A percentile compares a stretch with the other conserved stretches of the same genome.
Conservation (phyloP, 1,284 basidiomycete genomes). For the Waitea zeae region DNA sequence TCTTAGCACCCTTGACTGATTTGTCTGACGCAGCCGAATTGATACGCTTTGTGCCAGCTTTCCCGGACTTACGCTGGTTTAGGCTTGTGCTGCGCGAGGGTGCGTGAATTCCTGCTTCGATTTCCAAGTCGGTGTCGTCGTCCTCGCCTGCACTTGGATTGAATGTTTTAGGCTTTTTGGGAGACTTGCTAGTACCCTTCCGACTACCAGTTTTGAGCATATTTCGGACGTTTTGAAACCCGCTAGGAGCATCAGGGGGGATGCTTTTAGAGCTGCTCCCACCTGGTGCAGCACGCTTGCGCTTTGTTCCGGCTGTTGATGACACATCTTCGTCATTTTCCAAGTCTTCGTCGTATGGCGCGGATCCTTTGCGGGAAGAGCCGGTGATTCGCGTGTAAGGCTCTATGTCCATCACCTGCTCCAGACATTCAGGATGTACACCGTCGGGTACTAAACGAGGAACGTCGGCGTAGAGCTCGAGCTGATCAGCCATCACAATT, state of each 20-base stretch:
- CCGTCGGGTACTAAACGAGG: conserved; percentile 71
- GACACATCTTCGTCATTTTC: conserved; percentile 9
- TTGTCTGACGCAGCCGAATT: too few relatives aligned
- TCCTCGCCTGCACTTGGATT: conserved; percentile 29
- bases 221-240: conserved; percentile 20
- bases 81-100: too few relatives aligned
- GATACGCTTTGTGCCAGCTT: too few relatives aligned
- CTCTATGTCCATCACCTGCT: conserved; percentile 70
- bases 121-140: conserved; percentile 43
- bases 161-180: conserved; percentile 15
- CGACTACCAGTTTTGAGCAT: conserved; percentile 6
- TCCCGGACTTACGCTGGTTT: too few relatives aligned
- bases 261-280: conserved; percentile 50
- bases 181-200: too few relatives aligned
- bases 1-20: too few relatives aligned
- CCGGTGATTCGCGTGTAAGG: conserved; percentile 40
- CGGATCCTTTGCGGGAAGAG: conserved; percentile 11
- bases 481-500: conserved; percentile 71
- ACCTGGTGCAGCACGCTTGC: conserved; percentile 54
- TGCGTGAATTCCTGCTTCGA: conserved; percentile 31
- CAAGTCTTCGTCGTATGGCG: conserved; percentile 8
- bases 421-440: conserved; percentile 60
- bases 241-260: conserved; percentile 37
- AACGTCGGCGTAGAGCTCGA: conserved; percentile 89
- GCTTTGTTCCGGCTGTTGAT: conserved; percentile 30